phyloP scores from a whole-genome alignment of 495 filamentous ascomycete genomes.

The Lophiostoma macrostomum region DNA sequence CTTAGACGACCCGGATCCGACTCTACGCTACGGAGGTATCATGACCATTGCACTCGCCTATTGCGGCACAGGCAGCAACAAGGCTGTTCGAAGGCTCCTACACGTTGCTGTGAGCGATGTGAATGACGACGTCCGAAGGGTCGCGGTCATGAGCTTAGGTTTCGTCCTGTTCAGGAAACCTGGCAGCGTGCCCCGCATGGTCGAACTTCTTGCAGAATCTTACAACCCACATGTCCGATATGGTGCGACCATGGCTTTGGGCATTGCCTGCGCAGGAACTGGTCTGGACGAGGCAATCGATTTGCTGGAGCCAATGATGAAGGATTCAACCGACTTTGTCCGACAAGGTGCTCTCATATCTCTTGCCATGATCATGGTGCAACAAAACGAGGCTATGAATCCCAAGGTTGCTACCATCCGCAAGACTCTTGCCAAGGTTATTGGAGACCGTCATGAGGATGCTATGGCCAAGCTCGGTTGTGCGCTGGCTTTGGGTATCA shows the following conservation, averaged over 20 bases:
- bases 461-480: slow-evolving; percentile 99
- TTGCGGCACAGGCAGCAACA: slow-evolving; percentile 96
- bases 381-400: slow-evolving; percentile 80
- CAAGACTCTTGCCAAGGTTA: slow-evolving; percentile 69
- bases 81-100: slow-evolving; percentile 94
- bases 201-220: slow-evolving; percentile 95
- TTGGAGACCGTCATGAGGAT: slow-evolving; percentile 94
- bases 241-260: slow-evolving; percentile 95
- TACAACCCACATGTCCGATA: slow-evolving; percentile 99
- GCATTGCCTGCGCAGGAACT: slow-evolving; percentile 96
- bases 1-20: slow-evolving; percentile 88
- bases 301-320: slow-evolving; percentile 97
- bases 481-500: slow-evolving; percentile 90
- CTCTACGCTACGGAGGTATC: slow-evolving; percentile 93
- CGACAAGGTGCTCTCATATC: slow-evolving; percentile 95
- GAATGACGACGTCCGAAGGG: slow-evolving; percentile 92
- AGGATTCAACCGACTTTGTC: slow-evolving; percentile 98
- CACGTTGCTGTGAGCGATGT: slow-evolving; percentile 98
- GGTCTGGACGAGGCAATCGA: slow-evolving; percentile 96
- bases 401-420: slow-evolving; percentile 63
- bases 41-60: slow-evolving; percentile 98
- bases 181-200: slow-evolving; percentile 95
- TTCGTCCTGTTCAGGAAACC: slow-evolving; percentile 99
- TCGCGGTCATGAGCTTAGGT: slow-evolving; percentile 97
- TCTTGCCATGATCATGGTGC: slow-evolving; percentile 94